Evolutionary conservation across 2,329 filamentous ascomycete species (phyloP).

Genomic region (Emmonsiellopsis sp.): DNA sequence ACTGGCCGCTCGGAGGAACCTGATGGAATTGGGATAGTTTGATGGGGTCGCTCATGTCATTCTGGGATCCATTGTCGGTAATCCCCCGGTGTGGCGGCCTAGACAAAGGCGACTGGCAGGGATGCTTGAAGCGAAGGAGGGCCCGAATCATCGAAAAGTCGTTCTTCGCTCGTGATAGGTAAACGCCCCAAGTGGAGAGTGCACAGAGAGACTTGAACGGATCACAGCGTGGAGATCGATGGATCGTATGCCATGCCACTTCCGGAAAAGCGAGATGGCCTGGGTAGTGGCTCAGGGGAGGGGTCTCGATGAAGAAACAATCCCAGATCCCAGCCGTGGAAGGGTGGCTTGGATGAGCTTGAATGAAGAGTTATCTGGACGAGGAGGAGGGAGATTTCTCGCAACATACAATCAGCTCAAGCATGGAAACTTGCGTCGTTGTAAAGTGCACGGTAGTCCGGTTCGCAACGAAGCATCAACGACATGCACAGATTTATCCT

Average conservation of each 20-base stretch:
- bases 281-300: background rate
- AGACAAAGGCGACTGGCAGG: background rate
- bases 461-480: no score
- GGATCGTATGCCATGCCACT: constrained; percentile 2
- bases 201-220: background rate
- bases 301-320: background rate
- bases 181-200: background rate
- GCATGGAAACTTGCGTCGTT: no score
- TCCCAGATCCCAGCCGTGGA: background rate
- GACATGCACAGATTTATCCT: no score
- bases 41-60: background rate
- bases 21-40: constrained; percentile 2
- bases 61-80: background rate
- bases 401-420: no score
- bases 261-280: background rate
- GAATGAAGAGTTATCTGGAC: background rate
- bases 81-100: background rate
- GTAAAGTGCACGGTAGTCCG: no score
- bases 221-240: constrained; percentile 1
- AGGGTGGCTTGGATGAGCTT: background rate
- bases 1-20: background rate
- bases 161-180: background rate
- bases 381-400: no score
- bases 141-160: background rate
- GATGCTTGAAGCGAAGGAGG: background rate